phyloP scores from a whole-genome alignment of 768 basidiomycete genomes.

The Neoboletus subvelutipes region DNA sequence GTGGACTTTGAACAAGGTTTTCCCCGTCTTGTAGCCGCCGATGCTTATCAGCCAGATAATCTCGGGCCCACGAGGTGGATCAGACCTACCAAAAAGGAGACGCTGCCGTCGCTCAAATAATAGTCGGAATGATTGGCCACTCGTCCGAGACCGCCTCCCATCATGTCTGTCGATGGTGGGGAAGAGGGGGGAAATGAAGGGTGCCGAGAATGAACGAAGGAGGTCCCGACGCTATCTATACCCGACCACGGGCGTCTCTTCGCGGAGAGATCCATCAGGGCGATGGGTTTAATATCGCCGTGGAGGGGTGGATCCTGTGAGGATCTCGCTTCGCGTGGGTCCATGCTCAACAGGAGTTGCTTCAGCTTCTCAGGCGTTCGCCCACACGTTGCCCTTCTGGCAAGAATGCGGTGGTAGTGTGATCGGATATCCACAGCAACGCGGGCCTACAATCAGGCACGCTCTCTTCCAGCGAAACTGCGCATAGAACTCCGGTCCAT shows the following conservation, averaged over 20 bases:
- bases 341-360: background rate
- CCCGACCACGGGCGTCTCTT: constrained; percentile 14
- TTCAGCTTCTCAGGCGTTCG: constrained; percentile 2
- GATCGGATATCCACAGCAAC: constrained; percentile 15
- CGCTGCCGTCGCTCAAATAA: constrained; percentile 12
- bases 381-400: constrained; percentile 1
- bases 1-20: constrained; percentile 52
- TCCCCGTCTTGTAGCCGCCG: constrained; percentile 43
- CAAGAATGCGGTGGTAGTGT: background rate
- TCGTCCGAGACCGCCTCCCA: constrained; percentile 16
- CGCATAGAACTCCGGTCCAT: background rate
- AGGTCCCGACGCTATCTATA: constrained; percentile 19
- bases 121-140: constrained; percentile 3
- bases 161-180: constrained; percentile 13
- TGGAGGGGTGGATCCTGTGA: constrained; percentile 4
- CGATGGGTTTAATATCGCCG: background rate
- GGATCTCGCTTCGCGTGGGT: constrained; percentile 9
- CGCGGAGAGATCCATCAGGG: constrained; percentile 17
- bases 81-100: constrained; percentile 20
- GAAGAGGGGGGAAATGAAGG: background rate
- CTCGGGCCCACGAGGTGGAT: background rate
- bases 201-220: background rate
- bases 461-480: constrained; percentile 9
- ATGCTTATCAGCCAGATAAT: constrained; percentile 5
- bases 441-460: constrained; percentile 17